Conservation (phyloP, 2,329 filamentous ascomycete species). For the Aspergillus floridensis region DNA sequence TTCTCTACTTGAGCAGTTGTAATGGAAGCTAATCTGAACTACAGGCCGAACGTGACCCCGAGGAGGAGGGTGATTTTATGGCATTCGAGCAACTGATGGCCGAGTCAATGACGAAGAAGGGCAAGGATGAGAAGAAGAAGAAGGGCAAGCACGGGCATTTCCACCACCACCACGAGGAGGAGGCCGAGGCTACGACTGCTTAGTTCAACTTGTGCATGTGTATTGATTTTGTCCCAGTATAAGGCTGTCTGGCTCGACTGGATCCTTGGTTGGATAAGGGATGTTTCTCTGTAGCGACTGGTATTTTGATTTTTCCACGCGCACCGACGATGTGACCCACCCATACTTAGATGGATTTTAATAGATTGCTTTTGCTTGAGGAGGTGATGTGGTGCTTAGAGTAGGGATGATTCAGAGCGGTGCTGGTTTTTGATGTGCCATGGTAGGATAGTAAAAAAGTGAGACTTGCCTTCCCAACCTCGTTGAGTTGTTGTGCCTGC, state of each 20-base stretch:
- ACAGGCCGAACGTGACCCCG: slow-evolving; percentile 81
- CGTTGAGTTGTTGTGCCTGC: too few relatives aligned
- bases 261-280: slow-evolving; percentile 4
- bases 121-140: slow-evolving; percentile 73
- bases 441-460: too few relatives aligned
- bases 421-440: too few relatives aligned
- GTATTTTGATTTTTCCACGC: background rate
- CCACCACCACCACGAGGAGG: slow-evolving; percentile 17
- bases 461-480: too few relatives aligned
- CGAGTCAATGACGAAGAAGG: slow-evolving; percentile 93
- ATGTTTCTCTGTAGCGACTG: slow-evolving; percentile 5
- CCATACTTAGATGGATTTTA: background rate
- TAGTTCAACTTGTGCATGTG: slow-evolving; percentile 1
- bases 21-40: slow-evolving; percentile 10
- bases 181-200: slow-evolving; percentile 11
- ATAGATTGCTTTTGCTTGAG: background rate
- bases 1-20: background rate
- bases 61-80: slow-evolving; percentile 98
- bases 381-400: too few relatives aligned
- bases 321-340: background rate
- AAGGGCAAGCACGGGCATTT: slow-evolving; percentile 37
- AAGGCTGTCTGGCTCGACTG: background rate
- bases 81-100: slow-evolving; percentile 97
- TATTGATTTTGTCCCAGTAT: slow-evolving; percentile 1
- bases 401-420: too few relatives aligned